Percentiles rank a stretch among this genome's conserved stretches.
Evolutionary conservation across 139 green algal genomes (phyloP).

Genomic region (Klebsormidium nitens): DNA sequence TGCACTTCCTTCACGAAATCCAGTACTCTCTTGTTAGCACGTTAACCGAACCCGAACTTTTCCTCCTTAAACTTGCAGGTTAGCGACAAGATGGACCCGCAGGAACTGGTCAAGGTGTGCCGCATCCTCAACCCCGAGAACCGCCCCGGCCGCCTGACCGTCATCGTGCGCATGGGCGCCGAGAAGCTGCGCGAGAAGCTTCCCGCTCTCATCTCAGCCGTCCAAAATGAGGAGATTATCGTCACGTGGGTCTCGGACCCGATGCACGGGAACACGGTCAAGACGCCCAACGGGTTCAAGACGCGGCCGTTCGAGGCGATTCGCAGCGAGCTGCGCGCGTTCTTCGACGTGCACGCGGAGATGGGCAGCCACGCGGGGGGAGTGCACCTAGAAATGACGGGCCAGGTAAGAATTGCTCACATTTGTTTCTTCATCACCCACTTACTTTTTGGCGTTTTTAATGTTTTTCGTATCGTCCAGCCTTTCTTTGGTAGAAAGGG

Average conservation of each 20-base stretch:
- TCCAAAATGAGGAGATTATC: slow-evolving; percentile 46
- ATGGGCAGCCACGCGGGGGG: slow-evolving; percentile 79
- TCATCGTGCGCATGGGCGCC: slow-evolving; percentile 96
- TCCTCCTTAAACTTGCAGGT: slow-evolving; percentile 48
- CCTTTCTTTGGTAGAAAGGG: no score
- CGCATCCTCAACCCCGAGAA: slow-evolving; percentile 90
- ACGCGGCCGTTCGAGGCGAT: slow-evolving; percentile 92
- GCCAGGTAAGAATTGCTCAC: no score
- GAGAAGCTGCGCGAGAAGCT: slow-evolving; percentile 62
- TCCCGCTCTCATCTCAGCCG: slow-evolving; percentile 41
- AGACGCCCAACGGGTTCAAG: slow-evolving; percentile 80
- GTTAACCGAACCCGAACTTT: not conserved
- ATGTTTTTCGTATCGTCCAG: no score
- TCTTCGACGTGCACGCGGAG: slow-evolving; percentile 91
- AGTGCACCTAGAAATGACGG: slow-evolving; percentile 98
- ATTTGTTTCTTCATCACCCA: no score
- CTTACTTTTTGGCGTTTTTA: no score
- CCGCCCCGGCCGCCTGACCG: slow-evolving; percentile 77
- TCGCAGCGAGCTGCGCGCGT: slow-evolving; percentile 65
- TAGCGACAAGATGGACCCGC: slow-evolving; percentile 89
- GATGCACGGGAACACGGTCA: slow-evolving; percentile 99
- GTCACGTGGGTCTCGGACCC: slow-evolving; percentile 97
- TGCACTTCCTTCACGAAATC: no score
- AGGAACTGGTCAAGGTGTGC: slow-evolving; percentile 84
- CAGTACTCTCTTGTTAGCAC: not conserved